These are phyloP conservation scores for Podila clonocystis DNA, from an alignment of 192 early-diverging fungal genomes.

Conservation along the genomic window DNA sequence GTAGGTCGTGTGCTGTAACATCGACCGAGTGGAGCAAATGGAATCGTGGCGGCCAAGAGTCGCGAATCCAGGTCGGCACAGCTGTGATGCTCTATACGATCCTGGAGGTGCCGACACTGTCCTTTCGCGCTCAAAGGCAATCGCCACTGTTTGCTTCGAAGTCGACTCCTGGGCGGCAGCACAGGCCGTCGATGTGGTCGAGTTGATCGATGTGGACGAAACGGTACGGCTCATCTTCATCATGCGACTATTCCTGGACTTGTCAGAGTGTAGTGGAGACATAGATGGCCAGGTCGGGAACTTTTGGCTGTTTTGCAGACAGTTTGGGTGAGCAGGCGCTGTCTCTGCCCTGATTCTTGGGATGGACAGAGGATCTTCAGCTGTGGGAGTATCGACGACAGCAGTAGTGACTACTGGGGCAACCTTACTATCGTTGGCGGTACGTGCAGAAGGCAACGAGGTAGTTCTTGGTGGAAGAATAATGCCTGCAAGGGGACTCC, in stretches of 20 bases:
- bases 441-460: background rate
- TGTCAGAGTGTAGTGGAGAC: constrained; percentile 13
- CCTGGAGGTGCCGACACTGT: constrained; percentile 26
- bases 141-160: background rate
- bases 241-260: background rate
- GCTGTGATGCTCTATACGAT: background rate
- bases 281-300: constrained; percentile 39
- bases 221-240: background rate
- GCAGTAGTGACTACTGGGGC: background rate
- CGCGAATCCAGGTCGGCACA: background rate
- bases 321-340: background rate
- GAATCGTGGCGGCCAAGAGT: constrained; percentile 1
- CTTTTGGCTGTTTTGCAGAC: background rate
- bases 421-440: background rate
- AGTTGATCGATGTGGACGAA: background rate
- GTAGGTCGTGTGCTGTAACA: background rate
- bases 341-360: background rate
- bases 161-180: background rate
- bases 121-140: background rate
- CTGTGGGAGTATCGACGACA: too few species aligned
- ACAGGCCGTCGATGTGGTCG: background rate
- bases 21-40: background rate
- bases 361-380: too few species aligned
- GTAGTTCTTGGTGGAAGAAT: background rate
- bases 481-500: background rate